phyloP scores from a whole-genome alignment of 2,329 filamentous ascomycete genomes.

The Microdochium bolleyi region DNA sequence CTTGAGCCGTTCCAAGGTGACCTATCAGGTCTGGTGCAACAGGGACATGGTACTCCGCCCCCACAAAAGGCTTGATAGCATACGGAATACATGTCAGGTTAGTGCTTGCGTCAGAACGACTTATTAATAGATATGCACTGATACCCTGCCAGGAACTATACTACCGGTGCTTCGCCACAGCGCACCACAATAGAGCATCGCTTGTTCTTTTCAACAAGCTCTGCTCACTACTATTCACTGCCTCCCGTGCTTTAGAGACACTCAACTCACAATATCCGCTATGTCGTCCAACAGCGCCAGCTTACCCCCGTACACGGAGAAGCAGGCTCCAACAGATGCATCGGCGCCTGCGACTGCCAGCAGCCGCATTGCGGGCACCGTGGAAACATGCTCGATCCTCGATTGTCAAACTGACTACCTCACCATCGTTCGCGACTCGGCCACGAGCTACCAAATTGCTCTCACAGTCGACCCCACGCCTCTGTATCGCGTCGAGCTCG shows the following conservation, averaged over 20 bases:
- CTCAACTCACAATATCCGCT: neutral
- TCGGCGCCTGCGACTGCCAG: neutral
- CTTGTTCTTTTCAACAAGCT: neutral
- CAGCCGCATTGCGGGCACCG: neutral
- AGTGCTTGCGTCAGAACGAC: neutral
- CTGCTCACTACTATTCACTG: no score
- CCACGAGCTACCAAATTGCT: conserved; percentile 1
- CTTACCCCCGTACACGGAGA: neutral
- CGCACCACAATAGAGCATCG: no score
- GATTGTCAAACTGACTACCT: conserved; percentile 1
- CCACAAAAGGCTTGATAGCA: neutral
- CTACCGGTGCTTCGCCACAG: no score
- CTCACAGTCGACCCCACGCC: conserved; percentile 1
- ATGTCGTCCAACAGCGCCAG: neutral
- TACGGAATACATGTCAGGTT: no score
- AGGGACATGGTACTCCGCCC: neutral
- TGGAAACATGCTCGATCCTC: conserved; percentile 1
- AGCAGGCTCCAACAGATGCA: conserved; percentile 1
- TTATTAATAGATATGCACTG: no score
- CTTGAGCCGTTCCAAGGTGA: neutral
- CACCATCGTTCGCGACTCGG: conserved; percentile 1
- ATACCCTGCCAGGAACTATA: no score
- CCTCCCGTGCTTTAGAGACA: neutral
- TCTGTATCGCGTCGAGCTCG: conserved; percentile 1
- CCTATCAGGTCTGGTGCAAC: neutral